Conservation (phyloP, 768 basidiomycete genomes). For the Tephrocybe sp. region DNA sequence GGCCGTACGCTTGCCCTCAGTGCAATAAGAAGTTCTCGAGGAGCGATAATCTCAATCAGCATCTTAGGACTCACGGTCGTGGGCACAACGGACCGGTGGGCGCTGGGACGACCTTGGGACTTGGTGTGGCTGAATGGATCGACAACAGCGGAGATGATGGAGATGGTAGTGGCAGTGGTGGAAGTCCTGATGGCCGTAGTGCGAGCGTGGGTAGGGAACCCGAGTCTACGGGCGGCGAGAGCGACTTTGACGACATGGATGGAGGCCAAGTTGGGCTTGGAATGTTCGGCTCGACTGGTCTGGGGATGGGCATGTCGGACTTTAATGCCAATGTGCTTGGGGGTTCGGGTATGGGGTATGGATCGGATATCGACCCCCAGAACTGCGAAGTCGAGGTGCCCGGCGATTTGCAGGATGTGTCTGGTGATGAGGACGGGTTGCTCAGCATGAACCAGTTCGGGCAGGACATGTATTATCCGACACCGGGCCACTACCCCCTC, state of each 20-base stretch:
- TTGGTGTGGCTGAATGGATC: conserved; percentile 14
- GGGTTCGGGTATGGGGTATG: conserved; percentile 12
- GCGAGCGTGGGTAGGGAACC: conserved; percentile 21
- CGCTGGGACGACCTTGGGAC: conserved; percentile 6
- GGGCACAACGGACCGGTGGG: conserved; percentile 15
- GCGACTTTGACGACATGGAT: conserved; percentile 28
- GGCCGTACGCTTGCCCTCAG: conserved; percentile 71
- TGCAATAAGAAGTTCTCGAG: conserved; percentile 86
- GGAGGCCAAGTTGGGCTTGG: conserved; percentile 22
- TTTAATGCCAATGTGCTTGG: conserved; percentile 14
- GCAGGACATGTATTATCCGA: conserved; percentile 17
- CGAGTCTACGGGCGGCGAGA: conserved; percentile 19
- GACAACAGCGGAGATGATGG: conserved; percentile 18
- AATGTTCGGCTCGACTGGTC: conserved; percentile 22
- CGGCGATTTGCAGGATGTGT: conserved; percentile 51
- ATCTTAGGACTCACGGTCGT: conserved; percentile 75
- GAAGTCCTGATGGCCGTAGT: conserved; percentile 18
- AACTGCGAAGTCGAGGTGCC: conserved; percentile 64
- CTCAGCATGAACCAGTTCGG: conserved; percentile 31
- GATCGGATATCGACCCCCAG: conserved; percentile 41
- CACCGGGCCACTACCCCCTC: neutral
- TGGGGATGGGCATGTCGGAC: conserved; percentile 24
- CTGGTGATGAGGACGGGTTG: conserved; percentile 56
- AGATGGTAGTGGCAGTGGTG: conserved; percentile 24
- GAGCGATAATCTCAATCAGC: conserved; percentile 88